Evolutionary conservation across 2,329 filamentous ascomycete genomes (phyloP), one percentile per base, ranked within the genome.

Genomic region (Talaromyces sp.): DNA sequence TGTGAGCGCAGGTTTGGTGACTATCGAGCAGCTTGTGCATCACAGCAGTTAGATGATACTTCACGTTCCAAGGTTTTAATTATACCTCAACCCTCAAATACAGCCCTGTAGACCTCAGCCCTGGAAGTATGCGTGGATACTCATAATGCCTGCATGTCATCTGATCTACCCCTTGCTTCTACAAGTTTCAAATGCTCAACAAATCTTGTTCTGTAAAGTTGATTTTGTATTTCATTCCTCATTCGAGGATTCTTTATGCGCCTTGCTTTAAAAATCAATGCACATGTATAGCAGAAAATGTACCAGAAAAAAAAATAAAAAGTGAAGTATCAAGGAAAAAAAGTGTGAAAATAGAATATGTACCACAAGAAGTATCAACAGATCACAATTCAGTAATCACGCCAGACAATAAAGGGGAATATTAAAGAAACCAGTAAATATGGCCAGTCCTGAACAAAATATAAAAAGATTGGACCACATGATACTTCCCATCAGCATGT

Each of bases 341-440:
- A 14, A 42, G 22, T 42, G 17, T 19, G 9, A 42, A 29, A 24
- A 11, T 4, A 24, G 22, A 35, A 33, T 56, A 56, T 53, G 47
- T 56, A 56, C 47, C 20, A 17, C 33, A 47, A 46, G 29, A 47
- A 53, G 46, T 46, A 47, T 24, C 36, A 45, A 36, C n/a, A 16
- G 22, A 29, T 22, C 17, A 32, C 20, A 44, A 35, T 11, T 37
- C 7, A 14, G 47, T 40, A 54, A 50, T 16, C 47, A 22, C 17
- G 46, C 35, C 37, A 52, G 40, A 50, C 40, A 35, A 32, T 24
- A 47, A 41, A 36, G 22, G 46, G 54, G 40, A 41, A 55, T 57
- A 60, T 58, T 55, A 58, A 46, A 54, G 46, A 47, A 13, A 40
- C 30, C 33, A 27, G 43, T 36, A 43, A 54, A 57, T 47, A 46